phyloP scores from a whole-genome alignment of 208 protist species.

The Endotrypanum monterogeii region DNA sequence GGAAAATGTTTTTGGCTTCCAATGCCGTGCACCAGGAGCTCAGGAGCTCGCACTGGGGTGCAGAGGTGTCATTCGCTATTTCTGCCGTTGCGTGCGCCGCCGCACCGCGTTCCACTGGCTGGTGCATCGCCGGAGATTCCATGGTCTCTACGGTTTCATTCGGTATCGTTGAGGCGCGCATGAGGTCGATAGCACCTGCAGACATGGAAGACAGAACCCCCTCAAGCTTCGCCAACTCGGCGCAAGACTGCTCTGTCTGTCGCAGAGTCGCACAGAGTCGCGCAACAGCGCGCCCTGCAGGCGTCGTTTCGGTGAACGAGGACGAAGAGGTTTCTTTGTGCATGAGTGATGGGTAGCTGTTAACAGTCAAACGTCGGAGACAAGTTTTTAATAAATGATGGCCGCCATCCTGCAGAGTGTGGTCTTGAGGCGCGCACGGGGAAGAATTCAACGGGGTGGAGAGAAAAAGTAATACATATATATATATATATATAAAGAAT shows the following conservation, averaged over 20 bases:
- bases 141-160: neutral
- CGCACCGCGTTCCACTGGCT: neutral
- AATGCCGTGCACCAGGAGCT: neutral
- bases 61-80: neutral
- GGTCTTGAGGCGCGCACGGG: too few relatives aligned
- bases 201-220: conserved; percentile 4
- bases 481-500: too few relatives aligned
- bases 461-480: too few relatives aligned
- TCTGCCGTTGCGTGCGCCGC: neutral
- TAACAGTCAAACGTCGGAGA: too few relatives aligned
- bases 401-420: neutral
- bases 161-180: neutral
- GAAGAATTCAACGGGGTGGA: too few relatives aligned
- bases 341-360: neutral
- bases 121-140: neutral
- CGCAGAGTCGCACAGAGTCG: conserved; percentile 19
- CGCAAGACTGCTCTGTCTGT: neutral
- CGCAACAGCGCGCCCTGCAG: conserved; percentile 6
- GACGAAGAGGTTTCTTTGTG: neutral
- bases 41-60: neutral
- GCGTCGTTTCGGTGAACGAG: neutral
- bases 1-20: neutral
- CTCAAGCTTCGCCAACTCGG: conserved; percentile 3
- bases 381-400: neutral
- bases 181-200: neutral